Percentiles rank a stretch among this genome's conserved stretches.
phyloP scores from a whole-genome alignment of 495 filamentous ascomycete genomes.

The Penicillium ucsense region DNA sequence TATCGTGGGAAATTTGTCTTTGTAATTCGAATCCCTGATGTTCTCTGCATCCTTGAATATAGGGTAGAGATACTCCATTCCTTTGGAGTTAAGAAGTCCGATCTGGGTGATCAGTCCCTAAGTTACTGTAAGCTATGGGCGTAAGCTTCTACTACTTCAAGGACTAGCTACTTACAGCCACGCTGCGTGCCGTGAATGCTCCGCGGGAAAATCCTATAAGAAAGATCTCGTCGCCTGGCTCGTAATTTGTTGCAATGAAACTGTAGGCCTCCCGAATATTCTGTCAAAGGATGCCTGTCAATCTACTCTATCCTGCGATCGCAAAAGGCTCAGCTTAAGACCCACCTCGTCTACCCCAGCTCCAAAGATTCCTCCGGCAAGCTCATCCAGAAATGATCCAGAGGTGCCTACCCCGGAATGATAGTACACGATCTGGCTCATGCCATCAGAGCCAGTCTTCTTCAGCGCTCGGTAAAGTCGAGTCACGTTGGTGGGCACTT shows the following conservation, averaged over 20 bases:
- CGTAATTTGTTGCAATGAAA: constrained; percentile 58
- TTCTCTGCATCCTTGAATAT: constrained; percentile 57
- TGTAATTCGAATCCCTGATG: constrained; percentile 40
- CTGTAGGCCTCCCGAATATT: constrained; percentile 59
- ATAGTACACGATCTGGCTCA: constrained; percentile 43
- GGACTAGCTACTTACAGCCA: constrained; percentile 18
- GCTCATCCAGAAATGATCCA: constrained; percentile 29
- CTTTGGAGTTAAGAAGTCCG: constrained; percentile 53
- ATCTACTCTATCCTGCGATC: constrained; percentile 1
- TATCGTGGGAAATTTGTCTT: constrained; percentile 43
- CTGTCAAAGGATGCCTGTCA: constrained; percentile 13
- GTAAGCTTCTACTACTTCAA: neutral
- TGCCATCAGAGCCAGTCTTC: constrained; percentile 14
- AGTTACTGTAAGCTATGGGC: neutral
- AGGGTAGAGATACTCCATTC: constrained; percentile 52
- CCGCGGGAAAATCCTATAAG: constrained; percentile 64
- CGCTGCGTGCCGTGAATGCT: constrained; percentile 60
- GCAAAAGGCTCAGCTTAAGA: neutral
- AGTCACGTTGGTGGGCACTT: constrained; percentile 37
- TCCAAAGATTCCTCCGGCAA: constrained; percentile 43
- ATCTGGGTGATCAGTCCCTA: constrained; percentile 51
- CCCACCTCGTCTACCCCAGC: constrained; percentile 36
- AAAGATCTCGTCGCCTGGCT: constrained; percentile 58
- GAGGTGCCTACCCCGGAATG: constrained; percentile 43
- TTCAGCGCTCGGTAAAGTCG: constrained; percentile 30